Conservation (phyloP, 1,139 yeast species). For the Candida sanyaensis region DNA sequence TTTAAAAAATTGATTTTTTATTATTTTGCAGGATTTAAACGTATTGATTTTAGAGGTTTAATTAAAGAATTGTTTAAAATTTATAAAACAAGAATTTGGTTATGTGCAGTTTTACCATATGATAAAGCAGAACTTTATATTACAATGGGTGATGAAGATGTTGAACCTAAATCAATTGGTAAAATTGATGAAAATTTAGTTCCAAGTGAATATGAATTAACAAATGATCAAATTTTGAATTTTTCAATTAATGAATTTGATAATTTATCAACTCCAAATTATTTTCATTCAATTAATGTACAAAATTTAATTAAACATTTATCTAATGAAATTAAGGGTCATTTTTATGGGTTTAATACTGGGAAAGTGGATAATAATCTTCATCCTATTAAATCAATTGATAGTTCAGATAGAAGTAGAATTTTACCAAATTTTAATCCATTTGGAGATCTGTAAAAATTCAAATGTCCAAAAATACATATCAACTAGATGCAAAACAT, state of each 20-base stretch:
- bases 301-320: constrained; percentile 37
- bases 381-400: not conserved
- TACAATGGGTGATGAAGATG: constrained; percentile 13
- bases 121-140: constrained; percentile 36
- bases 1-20: constrained; percentile 91
- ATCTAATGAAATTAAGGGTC: constrained; percentile 36
- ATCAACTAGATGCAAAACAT: no score
- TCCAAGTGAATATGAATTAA: constrained; percentile 44
- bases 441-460: constrained; percentile 23
- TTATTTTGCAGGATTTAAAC: constrained; percentile 70
- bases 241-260: constrained; percentile 43
- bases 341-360: constrained; percentile 44
- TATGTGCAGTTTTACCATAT: constrained; percentile 73
- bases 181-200: constrained; percentile 18
- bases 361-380: constrained; percentile 2
- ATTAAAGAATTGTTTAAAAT: constrained; percentile 90
- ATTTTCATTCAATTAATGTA: constrained; percentile 46
- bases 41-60: constrained; percentile 90
- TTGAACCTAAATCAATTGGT: constrained; percentile 5
- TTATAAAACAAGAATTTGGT: constrained; percentile 96
- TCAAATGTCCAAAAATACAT: no score
- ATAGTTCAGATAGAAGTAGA: constrained; percentile 9
- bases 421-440: constrained; percentile 33
- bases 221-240: constrained; percentile 43
- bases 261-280: constrained; percentile 35